A percentile compares a stretch with the other conserved stretches of the same genome.
Conservation (phyloP, 257 asterid genomes). For the Solanum piurae region DNA sequence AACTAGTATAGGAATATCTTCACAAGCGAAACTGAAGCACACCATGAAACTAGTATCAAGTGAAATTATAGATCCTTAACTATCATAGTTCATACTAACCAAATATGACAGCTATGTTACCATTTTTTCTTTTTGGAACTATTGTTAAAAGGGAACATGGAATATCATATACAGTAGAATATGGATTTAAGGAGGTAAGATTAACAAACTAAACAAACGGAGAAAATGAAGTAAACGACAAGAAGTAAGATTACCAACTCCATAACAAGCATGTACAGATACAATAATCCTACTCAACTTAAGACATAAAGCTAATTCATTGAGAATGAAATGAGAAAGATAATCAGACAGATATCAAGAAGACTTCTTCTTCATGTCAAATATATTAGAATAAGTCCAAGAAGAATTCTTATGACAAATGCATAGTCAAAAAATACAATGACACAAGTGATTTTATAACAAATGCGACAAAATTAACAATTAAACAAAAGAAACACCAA, state of each 20-base stretch:
- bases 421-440: slow-evolving; percentile 14
- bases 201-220: not conserved
- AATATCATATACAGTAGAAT: not conserved
- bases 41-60: not conserved
- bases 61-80: not conserved
- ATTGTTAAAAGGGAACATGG: not conserved
- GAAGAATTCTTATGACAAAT: slow-evolving; percentile 18
- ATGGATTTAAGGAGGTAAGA: not conserved
- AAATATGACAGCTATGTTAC: not conserved
- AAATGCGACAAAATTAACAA: slow-evolving; percentile 23
- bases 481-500: slow-evolving; percentile 11
- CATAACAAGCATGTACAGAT: not conserved
- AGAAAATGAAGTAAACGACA: not conserved
- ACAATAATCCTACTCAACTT: not conserved
- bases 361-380: slow-evolving; percentile 11
- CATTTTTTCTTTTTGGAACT: not conserved
- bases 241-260: not conserved
- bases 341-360: not conserved
- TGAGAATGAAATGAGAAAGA: not conserved
- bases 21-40: not conserved
- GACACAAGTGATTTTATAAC: slow-evolving; percentile 22
- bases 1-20: not conserved
- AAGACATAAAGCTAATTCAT: not conserved
- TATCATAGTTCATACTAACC: not conserved
- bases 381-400: slow-evolving; percentile 19